Evolutionary conservation across 78 protist species (phyloP), one percentile per base, ranked within the genome.

Genomic region (Dictyostelium firmibasis): DNA sequence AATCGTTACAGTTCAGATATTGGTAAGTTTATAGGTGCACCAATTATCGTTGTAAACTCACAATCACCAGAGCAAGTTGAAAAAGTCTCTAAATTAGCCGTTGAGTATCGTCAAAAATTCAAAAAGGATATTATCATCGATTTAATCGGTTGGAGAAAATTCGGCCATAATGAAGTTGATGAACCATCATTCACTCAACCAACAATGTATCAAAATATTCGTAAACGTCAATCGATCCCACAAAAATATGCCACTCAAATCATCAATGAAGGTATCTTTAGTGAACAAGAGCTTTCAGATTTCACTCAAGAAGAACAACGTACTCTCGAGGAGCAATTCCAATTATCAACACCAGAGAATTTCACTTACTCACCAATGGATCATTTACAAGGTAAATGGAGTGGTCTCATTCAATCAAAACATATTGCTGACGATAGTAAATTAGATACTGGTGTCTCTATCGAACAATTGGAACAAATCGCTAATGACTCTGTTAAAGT

Each of bases 181-280:
- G 98, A 98, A 76, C 99, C 99, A 35, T 31, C 94, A 64, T 98
- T 98, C 98, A 99, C 99, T 36, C 99, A 99, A 94, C 99, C 99
- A 74, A 91, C 82, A 14, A 98, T 98, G 99, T 99, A 98, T 92
- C 43, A 43, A 69, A 64, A 44, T 79, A 98, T 98, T 79, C 74
- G 83, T 78, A 77, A 47, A 77, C 97, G 95, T 75, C 64, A 41
- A 31, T 76, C 97, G 9, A 84, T 83, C 11, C 84, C 86, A 43
- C 89, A 79, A 38, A 11, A n/a, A 43, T 94, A 94, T 23, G 87
- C 92, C 8, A 43, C 87, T 41, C 72, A 88, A 79, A 14, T 94
- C 43, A 25, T 31, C 16, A 3, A 0, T 7, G 60, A 77, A 38
- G 91, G 91, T 67, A 10, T 95, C 69, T 72, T 84, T 31, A 35